phyloP scores from a whole-genome alignment of 108 stramenopile genomes.

The Skeletonema grethae region DNA sequence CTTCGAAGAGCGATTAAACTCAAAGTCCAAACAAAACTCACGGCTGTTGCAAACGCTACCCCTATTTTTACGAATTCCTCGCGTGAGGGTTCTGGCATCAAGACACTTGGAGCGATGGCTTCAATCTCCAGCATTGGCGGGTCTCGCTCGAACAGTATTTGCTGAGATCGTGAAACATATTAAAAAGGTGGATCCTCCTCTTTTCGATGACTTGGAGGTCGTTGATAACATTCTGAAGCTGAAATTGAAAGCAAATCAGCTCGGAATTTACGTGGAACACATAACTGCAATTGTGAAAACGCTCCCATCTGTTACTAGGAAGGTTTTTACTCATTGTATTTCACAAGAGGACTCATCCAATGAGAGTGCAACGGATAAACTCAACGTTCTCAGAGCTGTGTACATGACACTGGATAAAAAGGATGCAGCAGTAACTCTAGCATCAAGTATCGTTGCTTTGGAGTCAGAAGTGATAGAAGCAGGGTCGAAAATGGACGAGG shows the following conservation, averaged over 20 bases:
- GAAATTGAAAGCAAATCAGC: constrained; percentile 77
- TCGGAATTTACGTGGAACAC: constrained; percentile 66
- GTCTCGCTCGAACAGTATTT: constrained; percentile 69
- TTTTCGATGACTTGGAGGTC: constrained; percentile 61
- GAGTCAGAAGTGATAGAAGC: constrained; percentile 33
- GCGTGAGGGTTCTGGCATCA: constrained; percentile 57
- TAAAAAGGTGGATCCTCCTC: constrained; percentile 63
- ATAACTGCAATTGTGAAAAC: constrained; percentile 56
- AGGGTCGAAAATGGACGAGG: background rate
- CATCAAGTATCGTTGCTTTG: constrained; percentile 23
- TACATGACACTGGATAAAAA: constrained; percentile 41
- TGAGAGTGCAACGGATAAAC: constrained; percentile 22
- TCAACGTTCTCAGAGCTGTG: constrained; percentile 64
- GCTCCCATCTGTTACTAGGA: constrained; percentile 50
- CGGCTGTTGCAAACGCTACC: constrained; percentile 63
- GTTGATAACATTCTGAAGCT: constrained; percentile 67
- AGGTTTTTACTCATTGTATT: constrained; percentile 61
- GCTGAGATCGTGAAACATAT: constrained; percentile 51
- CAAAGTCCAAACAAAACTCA: constrained; percentile 82
- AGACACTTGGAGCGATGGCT: constrained; percentile 73
- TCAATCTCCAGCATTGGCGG: constrained; percentile 81
- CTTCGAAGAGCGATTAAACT: constrained; percentile 57
- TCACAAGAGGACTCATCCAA: constrained; percentile 29
- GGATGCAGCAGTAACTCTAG: constrained; percentile 35
- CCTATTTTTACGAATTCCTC: constrained; percentile 57